Base-by-base conservation (phyloP, 2,329 filamentous ascomycete species). In the Ophiocordyceps camponoti-rufipedis region DNA sequence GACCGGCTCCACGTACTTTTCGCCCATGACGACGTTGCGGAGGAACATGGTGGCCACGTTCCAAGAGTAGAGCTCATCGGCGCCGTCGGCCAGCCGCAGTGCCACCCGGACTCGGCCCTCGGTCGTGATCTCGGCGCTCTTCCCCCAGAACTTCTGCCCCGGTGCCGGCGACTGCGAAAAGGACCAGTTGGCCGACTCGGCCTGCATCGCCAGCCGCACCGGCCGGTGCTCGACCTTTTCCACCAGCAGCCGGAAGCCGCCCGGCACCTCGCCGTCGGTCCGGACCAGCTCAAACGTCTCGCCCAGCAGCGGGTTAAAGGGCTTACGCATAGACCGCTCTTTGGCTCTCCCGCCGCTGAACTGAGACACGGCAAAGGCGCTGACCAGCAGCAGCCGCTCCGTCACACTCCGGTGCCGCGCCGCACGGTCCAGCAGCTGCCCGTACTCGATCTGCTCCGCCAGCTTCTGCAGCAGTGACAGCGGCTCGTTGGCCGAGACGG, bases 111-210 rank as follows among this genome's bases (percentile, higher is more conserved):
- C 80, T 28, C 85, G 82, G 2, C 91, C 91, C 46, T 95, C 89
- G 0, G 87, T 96, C 49, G 85, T 91, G 50, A 98, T 78, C 62
- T 98, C 91, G 3, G 86, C 86, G 46, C 82, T 89, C 67, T 96
- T 96, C 46, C 91, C 91, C 91, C 91, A 96, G 67, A 98, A 98
- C 59, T 96, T 96, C 58, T 98, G 89, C 19, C 82, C 82, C 0
- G 91, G 91, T 47, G 83, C 80, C 0, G 91, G 85, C 5, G 82
- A 85, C 58, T 96, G 91, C 1, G 85, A 73, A 49, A 94, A 80
- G 2, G 82, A 86, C 91, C 91, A 98, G 47, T 75, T 69, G 38
- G 78, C 73, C 38, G 84, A 78, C 60, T 98, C 91, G 5, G 89
- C 91, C 61, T 96, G 88, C 67, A 88, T 89, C 6, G 91, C 91